Base-by-base conservation (phyloP, 371 early-diverging fungal species). In the Mucor racemosus region DNA sequence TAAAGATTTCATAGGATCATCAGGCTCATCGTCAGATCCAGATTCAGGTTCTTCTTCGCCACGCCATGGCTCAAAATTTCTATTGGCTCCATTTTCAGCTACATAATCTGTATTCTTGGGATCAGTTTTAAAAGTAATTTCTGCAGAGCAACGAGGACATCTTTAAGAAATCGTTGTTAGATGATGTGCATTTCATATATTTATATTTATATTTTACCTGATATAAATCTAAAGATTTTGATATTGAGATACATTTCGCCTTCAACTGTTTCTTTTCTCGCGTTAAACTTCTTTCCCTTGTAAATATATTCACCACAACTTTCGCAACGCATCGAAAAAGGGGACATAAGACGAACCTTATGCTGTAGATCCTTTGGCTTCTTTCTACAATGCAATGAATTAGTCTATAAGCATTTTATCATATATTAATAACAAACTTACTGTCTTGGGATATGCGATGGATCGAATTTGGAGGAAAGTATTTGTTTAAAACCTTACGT, bases 41-140 rank as follows among this genome's bases (percentile, higher is more conserved):
- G 88, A 90, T 11, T 80, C 83, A 55, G 86, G 87, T 26, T 88
- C 91, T 7, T 84, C 87, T 39, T 93, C 91, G 14, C 91, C 95
- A n/a, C 95, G 76, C 95, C 96, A 95, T 0, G 96, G 95, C 69
- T 98, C 98, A 86, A 98, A 98, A 75, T 98, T 98, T 26, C 99
- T 82, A 59, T 80, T 88, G 0, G 96, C 98, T 39, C 98, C 98
- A 63, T 90, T 85, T 64, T 99, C 99, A n/a, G 92, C 91, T 14
- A 93, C 86, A 73, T 99, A 99, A 79, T 96, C 97, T 15, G 93
- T 84, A 76, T 97, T 98, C 72, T 95, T 89, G 1, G 99, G 99
- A 76, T 99, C 99, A 0, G 99, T 99, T 71, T 96, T 97, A 85
- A 97, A 98, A 0, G 99, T 97, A 54, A 99, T 95, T 79, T 96